Evolutionary conservation across 1,284 basidiomycete genomes (phyloP), one percentile per base, ranked within the genome.

Genomic region (Cutaneotrichosporon cutaneum): DNA sequence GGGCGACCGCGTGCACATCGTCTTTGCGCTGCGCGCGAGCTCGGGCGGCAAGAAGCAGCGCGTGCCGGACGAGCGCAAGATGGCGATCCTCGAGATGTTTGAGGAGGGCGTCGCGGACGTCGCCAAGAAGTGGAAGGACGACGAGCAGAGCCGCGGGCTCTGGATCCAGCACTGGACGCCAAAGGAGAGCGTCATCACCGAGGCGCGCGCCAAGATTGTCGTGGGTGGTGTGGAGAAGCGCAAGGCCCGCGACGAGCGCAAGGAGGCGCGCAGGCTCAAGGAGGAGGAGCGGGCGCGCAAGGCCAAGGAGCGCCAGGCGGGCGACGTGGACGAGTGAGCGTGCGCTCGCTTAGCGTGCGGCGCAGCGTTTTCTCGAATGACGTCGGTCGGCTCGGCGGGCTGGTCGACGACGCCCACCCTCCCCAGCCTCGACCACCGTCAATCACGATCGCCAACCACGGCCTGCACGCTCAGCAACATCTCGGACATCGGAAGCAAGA

Each of bases 281-380:
- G 93, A 93, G 76, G 93, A 91, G 82, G 89, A 91, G 80, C 95
- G 95, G 80, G 90, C 93, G 70, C 92, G 96, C 82, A 94, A 94
- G 84, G 93, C 98, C 89, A 91, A 92, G 16, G 83, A 65, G 62
- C 64, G 71, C 22, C 14, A 22, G 47, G 56, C 45, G 2, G 42
- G 18, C 11, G 52, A 33, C 5, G 5, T 39, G 6, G 51, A 22
- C 51, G 36, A 53, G 51, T 53, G 33, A 35, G 32, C 33, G n/a
- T 8, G 21, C 30, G 35, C 13, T 36, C 11, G 16, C 11, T 13
- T 4, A 13, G 35, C 35, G 35, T 14, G 35, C 13, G 35, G 35
- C 35, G 35, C 35, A 36, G 35, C 35, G 35, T 16, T n/a, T n/a
- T n/a, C n/a, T n/a, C n/a, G n/a, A n/a, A n/a, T n/a, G n/a, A n/a